These are phyloP conservation scores for Aspergillus ustus DNA, from an alignment of 2,329 filamentous ascomycete genomes.

Conservation along the genomic window DNA sequence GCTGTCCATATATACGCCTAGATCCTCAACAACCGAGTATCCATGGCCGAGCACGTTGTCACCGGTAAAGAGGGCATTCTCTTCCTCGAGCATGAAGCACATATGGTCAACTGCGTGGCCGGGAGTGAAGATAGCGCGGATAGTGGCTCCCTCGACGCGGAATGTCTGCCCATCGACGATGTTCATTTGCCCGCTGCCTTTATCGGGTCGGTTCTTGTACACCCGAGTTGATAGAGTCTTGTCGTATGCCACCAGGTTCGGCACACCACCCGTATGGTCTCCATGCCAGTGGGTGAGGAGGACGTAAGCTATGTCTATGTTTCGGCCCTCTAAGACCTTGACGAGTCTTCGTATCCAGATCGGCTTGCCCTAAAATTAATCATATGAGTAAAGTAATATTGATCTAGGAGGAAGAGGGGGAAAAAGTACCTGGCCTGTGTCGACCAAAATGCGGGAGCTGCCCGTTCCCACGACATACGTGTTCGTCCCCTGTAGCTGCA, in stretches of 20 bases:
- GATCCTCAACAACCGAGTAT: constrained; percentile 45
- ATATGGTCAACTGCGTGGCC: constrained; percentile 79
- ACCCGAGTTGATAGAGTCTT: constrained; percentile 31
- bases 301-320: constrained; percentile 45
- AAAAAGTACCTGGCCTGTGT: constrained; percentile 32
- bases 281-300: constrained; percentile 52
- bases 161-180: constrained; percentile 47
- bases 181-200: constrained; percentile 30
- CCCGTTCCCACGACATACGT: constrained; percentile 46
- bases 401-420: background rate
- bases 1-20: constrained; percentile 42
- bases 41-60: constrained; percentile 76
- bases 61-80: constrained; percentile 78
- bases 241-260: constrained; percentile 42
- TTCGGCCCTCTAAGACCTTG: constrained; percentile 4
- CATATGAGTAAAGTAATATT: constrained; percentile 2
- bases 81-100: constrained; percentile 71
- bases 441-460: constrained; percentile 31
- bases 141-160: constrained; percentile 44
- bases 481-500: constrained; percentile 45
- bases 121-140: constrained; percentile 55
- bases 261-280: constrained; percentile 50
- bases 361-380: constrained; percentile 3
- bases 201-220: constrained; percentile 44
- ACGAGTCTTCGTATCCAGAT: constrained; percentile 5